These are phyloP conservation scores for Solanum medicagineum DNA, from an alignment of 257 asterid genomes.

Conservation along the genomic window DNA sequence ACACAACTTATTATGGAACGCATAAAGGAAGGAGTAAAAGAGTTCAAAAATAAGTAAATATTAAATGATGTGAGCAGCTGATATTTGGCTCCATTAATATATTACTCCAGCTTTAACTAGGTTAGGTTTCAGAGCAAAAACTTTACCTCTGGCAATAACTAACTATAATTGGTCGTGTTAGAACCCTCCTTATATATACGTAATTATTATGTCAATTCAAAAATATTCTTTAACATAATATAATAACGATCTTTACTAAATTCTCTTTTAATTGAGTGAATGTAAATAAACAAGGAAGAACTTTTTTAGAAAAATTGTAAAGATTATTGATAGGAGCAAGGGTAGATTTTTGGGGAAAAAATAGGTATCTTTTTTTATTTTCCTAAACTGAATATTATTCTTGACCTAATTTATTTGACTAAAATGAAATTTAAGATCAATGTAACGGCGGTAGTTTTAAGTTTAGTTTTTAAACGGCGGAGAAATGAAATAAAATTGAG, in stretches of 20 bases:
- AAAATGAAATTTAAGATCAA: neutral
- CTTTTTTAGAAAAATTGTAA: neutral
- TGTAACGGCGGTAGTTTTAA: neutral
- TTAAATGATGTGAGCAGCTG: neutral
- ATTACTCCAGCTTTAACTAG: neutral
- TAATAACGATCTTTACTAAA: neutral
- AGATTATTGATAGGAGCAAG: neutral
- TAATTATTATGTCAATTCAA: neutral
- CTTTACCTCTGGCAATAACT: neutral
- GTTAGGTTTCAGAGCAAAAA: neutral
- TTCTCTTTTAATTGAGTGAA: neutral
- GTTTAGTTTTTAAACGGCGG: neutral
- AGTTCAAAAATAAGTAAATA: neutral
- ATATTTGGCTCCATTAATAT: neutral
- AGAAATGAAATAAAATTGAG: neutral
- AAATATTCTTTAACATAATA: neutral
- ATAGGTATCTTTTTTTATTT: neutral
- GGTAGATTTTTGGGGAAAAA: neutral
- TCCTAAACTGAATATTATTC: neutral
- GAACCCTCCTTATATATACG: neutral
- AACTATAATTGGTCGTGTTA: neutral
- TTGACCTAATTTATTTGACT: neutral
- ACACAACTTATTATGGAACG: neutral
- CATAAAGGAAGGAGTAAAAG: neutral
- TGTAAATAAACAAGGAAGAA: neutral